Conservation (phyloP, 768 basidiomycete species). For the Royoungia palumana region DNA sequence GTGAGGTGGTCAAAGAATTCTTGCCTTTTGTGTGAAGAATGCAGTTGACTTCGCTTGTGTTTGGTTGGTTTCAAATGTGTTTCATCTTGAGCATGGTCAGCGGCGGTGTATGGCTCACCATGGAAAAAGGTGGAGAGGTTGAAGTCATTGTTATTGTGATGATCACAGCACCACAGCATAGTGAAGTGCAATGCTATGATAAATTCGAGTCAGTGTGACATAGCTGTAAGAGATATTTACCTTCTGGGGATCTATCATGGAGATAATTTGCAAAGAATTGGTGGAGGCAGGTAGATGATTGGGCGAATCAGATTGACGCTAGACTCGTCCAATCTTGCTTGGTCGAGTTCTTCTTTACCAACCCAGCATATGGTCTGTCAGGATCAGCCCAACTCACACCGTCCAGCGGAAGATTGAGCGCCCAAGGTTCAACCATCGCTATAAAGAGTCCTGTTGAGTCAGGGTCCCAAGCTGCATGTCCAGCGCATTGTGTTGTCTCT, state of each 20-base stretch:
- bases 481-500: not conserved
- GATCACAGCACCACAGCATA: not conserved
- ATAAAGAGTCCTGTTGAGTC: not conserved
- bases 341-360: not conserved
- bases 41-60: too few relatives aligned
- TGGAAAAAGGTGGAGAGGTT: not conserved
- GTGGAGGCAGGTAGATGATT: not conserved
- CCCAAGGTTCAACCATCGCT: not conserved
- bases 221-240: too few relatives aligned
- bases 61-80: too few relatives aligned
- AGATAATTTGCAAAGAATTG: constrained; percentile 1
- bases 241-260: not conserved
- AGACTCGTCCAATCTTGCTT: not conserved
- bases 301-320: not conserved
- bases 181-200: not conserved
- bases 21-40: too few relatives aligned
- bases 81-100: too few relatives aligned
- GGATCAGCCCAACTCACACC: not conserved
- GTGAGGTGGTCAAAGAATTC: too few relatives aligned
- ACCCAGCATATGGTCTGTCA: not conserved
- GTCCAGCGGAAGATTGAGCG: too few relatives aligned
- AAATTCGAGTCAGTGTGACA: not conserved
- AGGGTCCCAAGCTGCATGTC: not conserved
- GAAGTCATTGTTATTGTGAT: not conserved
- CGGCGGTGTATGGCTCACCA: not conserved